Evolutionary conservation across 257 asterid species (phyloP), one percentile per base, ranked within the genome.

Genomic region (Orobanche coerulescens): DNA sequence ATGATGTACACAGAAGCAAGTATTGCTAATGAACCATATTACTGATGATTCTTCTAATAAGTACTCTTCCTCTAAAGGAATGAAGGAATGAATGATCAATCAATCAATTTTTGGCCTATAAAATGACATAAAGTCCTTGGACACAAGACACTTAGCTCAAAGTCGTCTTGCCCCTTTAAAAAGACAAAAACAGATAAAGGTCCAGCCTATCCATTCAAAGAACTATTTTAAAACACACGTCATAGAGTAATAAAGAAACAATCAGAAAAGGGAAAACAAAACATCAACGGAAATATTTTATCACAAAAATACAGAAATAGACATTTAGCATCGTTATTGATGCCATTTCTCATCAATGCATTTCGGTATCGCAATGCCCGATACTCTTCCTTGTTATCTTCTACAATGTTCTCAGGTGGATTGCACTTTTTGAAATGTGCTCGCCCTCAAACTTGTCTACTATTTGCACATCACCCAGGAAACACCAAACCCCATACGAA

Each of bases 1-100:
- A n/a, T n/a, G 58, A 61, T 23, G 51, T 28, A 34, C 26, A 33
- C 16, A 44, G 64, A 47, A 34, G 42, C 51, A 40, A 68, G 30
- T 4, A 53, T 43, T 44, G 30, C 51, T 7, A 37, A 26, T n/a
- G 28, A 47, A 25, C 46, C 47, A 55, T 34, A 63, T 6, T 46
- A 43, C 14, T 14, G 42, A 62, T 25, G 7, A 18, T 25, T 40
- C 47, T 22, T 68, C 20, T 37, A 37, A 51, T 39, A 13, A 19
- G 10, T 30, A 34, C 24, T 44, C 49, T 65, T 19, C 50, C 50
- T 14, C 19, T 15, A 16, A 43, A 43, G 5, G 11, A 10, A 39
- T 6, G n/a, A n/a, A 16, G 14, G 50, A 1, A 6, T 30, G 7
- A n/a, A n/a, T n/a, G n/a, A n/a, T n/a, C n/a, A n/a, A n/a, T n/a